These are phyloP conservation scores for Exophiala sp. DNA, from an alignment of 2,329 filamentous ascomycete genomes.

Conservation along the genomic window DNA sequence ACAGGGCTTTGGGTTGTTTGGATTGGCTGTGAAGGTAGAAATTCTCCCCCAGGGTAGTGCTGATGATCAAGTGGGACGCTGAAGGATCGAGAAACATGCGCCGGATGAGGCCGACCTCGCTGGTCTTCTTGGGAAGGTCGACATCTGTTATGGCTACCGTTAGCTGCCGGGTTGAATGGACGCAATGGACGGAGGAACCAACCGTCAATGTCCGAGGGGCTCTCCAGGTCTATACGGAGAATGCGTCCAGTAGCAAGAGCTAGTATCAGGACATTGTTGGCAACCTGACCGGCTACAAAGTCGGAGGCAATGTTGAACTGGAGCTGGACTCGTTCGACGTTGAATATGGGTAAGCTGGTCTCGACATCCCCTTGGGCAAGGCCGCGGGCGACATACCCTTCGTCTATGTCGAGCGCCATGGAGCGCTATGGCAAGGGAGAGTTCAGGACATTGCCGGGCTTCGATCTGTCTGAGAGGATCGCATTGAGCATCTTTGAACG, in stretches of 20 bases:
- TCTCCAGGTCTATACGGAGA: conserved; percentile 87
- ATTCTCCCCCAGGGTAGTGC: conserved; percentile 87
- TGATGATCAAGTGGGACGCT: conserved; percentile 86
- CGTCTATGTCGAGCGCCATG: conserved; percentile 66
- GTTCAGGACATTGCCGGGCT: conserved; percentile 14
- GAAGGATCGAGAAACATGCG: conserved; percentile 97
- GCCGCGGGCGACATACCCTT: conserved; percentile 65
- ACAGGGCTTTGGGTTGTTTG: conserved; percentile 74
- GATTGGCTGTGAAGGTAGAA: conserved; percentile 97
- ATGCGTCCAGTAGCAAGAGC: conserved; percentile 89
- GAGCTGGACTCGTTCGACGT: conserved; percentile 84
- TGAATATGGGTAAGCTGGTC: conserved; percentile 76
- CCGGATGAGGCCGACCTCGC: conserved; percentile 85
- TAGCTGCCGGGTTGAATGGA: background rate
- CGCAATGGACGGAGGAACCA: conserved; percentile 24
- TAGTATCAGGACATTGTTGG: conserved; percentile 91
- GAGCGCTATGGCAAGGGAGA: conserved; percentile 32
- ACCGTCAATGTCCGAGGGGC: conserved; percentile 92
- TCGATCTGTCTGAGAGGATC: background rate
- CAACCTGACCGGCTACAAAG: conserved; percentile 93
- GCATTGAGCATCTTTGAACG: too few species aligned
- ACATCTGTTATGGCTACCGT: conserved; percentile 59
- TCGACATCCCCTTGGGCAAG: conserved; percentile 56
- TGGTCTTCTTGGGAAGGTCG: conserved; percentile 86
- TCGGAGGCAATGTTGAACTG: conserved; percentile 92